A percentile compares a stretch with the other conserved stretches of the same genome.
Evolutionary conservation across 2,329 filamentous ascomycete species (phyloP).

Genomic region (Parascedosporium putredinis): DNA sequence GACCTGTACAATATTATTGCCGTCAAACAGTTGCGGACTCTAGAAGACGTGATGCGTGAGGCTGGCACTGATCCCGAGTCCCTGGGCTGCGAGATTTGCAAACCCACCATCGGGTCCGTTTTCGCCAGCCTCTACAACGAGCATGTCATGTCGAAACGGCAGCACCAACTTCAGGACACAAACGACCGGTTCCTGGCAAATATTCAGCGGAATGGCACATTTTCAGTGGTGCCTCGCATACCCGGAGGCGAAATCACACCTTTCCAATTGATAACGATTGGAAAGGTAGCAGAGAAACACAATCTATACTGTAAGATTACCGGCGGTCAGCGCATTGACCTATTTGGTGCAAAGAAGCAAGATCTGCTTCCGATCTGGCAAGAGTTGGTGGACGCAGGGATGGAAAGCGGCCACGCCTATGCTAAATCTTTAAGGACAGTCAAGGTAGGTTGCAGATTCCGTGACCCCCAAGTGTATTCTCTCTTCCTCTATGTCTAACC

Average conservation of each 20-base stretch:
- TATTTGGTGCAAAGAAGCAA: constrained; percentile 86
- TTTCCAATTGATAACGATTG: constrained; percentile 74
- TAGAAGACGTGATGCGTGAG: constrained; percentile 67
- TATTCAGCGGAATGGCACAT: constrained; percentile 85
- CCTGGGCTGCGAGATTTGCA: constrained; percentile 80
- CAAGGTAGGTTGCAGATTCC: constrained; percentile 35
- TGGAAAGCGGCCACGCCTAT: constrained; percentile 87
- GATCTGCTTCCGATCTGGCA: constrained; percentile 77
- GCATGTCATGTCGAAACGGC: constrained; percentile 62
- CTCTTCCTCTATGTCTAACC: not conserved
- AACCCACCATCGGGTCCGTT: constrained; percentile 72
- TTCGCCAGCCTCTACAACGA: constrained; percentile 74
- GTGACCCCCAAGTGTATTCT: not conserved
- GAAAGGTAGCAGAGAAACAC: constrained; percentile 75
- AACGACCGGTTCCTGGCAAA: constrained; percentile 84
- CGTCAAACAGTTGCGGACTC: constrained; percentile 64
- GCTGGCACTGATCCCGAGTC: constrained; percentile 61
- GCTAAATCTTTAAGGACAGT: constrained; percentile 82
- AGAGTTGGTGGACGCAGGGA: constrained; percentile 67
- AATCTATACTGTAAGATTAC: constrained; percentile 86
- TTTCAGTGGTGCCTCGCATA: constrained; percentile 76
- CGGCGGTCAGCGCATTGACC: constrained; percentile 80
- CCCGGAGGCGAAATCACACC: constrained; percentile 80
- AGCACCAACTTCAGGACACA: constrained; percentile 74
- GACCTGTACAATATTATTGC: constrained; percentile 87